Percentiles rank a stretch among this genome's conserved stretches.
These are phyloP conservation scores for Eucalyptus globulus DNA, from an alignment of 345 rosid genomes.

Conservation along the genomic window DNA sequence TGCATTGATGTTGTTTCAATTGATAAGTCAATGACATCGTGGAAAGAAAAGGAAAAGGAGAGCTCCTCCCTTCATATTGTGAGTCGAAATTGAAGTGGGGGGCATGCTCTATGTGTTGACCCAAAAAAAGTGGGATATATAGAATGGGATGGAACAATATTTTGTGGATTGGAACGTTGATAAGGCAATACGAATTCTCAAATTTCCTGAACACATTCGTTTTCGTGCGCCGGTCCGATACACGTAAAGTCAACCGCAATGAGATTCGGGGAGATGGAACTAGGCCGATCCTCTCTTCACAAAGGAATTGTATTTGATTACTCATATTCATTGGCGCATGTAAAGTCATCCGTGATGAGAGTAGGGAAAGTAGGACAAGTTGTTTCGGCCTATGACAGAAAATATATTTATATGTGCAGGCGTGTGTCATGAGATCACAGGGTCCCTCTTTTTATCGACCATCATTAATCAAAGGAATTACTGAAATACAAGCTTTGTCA, in stretches of 20 bases:
- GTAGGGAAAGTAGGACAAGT: background rate
- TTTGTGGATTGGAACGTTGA: background rate
- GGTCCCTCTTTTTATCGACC: background rate
- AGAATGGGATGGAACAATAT: background rate
- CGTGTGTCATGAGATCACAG: background rate
- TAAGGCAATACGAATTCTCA: background rate
- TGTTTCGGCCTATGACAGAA: background rate
- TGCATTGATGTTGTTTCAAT: background rate
- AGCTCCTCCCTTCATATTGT: background rate
- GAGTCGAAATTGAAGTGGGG: background rate
- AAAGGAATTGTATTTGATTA: background rate
- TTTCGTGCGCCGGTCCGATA: background rate
- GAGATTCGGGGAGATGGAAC: background rate
- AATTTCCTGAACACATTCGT: background rate
- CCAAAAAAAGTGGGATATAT: background rate
- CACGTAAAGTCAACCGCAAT: background rate
- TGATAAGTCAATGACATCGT: background rate
- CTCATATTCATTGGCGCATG: too few relatives aligned
- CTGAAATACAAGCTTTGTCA: background rate
- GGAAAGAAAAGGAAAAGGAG: background rate
- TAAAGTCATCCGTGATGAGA: background rate
- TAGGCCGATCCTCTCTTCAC: background rate
- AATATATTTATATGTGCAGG: background rate
- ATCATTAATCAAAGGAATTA: background rate
- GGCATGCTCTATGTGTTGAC: background rate